phyloP scores from a whole-genome alignment of 345 rosid genomes.

The Populus tremula region DNA sequence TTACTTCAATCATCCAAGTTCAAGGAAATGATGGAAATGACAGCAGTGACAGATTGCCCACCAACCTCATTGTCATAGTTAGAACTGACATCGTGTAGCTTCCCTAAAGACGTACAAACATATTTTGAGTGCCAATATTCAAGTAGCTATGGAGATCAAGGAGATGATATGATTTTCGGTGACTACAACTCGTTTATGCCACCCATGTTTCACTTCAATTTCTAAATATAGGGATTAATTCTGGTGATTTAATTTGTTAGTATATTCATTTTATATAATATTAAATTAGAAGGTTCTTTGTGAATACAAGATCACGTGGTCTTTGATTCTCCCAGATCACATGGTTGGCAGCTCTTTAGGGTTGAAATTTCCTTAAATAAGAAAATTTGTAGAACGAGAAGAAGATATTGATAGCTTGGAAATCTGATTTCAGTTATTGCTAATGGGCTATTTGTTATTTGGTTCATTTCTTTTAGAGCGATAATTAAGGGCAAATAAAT shows the following conservation, averaged over 20 bases:
- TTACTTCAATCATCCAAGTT: conserved; percentile 49
- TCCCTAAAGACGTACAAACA: conserved; percentile 47
- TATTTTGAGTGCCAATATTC: conserved; percentile 38
- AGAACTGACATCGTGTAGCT: conserved; percentile 35
- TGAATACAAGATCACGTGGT: not conserved
- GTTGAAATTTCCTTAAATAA: not conserved
- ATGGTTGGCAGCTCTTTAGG: not conserved
- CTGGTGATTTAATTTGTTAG: not conserved
- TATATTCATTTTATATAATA: not conserved
- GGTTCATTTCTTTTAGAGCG: conserved; percentile 7
- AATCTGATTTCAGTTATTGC: not conserved
- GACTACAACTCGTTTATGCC: conserved; percentile 21
- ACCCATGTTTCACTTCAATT: conserved; percentile 22
- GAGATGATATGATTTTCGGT: conserved; percentile 37
- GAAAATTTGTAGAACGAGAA: not conserved
- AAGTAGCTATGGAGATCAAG: conserved; percentile 21
- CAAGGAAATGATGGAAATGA: conserved; percentile 55
- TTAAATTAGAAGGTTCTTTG: not conserved
- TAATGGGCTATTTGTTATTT: not conserved
- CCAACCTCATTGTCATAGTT: conserved; percentile 21
- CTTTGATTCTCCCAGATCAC: not conserved
- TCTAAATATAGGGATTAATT: not conserved
- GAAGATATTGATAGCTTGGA: not conserved
- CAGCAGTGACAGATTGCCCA: conserved; percentile 30
- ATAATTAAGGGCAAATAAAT: not conserved